Evolutionary conservation across 1,284 basidiomycete species (phyloP), one percentile per base, ranked within the genome.

Genomic region (Trametes hirsuta): DNA sequence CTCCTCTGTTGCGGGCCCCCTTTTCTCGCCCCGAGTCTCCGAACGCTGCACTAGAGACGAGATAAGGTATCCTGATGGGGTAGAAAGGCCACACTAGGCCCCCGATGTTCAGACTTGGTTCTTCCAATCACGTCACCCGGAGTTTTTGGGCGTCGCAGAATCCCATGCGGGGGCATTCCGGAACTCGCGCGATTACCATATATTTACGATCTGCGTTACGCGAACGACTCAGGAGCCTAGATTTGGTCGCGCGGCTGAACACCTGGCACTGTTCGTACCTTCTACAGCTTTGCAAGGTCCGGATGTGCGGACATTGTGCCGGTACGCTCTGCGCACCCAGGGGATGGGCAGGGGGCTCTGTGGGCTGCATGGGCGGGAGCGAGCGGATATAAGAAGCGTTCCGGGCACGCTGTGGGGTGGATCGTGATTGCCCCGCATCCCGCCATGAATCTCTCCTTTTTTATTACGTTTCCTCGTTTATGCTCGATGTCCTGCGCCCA

Each of bases 51-150:
- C 47, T 46, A 45, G 47, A 35, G 46, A 53, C 46, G 48, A 61
- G 61, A 65, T 60, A 62, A 59, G 58, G 50, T 58, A 42, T 47
- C 47, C 46, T 65, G 53, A 63, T 65, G 21, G 36, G 51, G 56
- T 34, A 5, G 18, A 47, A 50, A 55, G 60, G 53, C 58, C 49
- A 51, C 44, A 48, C 64, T 53, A 58, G 64, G 47, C 55, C 47
- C 49, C 40, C 45, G 40, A 37, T 34, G 42, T 49, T 52, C 61
- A 61, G 58, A 21, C 64, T 65, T 63, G 58, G 41, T 60, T 22
- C 50, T 45, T 51, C 64, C 61, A 65, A 63, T 65, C 64, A 65
- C 56, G 58, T 62, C 64, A 56, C 36, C 39, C 55, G 55, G 61
- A 45, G 50, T 51, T 42, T 59, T 60, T 35, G 47, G 22, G 45